Evolutionary conservation across 371 early-diverging fungal species (phyloP), one percentile per base, ranked within the genome.

Genomic region (Syncephalastrum monosporum): DNA sequence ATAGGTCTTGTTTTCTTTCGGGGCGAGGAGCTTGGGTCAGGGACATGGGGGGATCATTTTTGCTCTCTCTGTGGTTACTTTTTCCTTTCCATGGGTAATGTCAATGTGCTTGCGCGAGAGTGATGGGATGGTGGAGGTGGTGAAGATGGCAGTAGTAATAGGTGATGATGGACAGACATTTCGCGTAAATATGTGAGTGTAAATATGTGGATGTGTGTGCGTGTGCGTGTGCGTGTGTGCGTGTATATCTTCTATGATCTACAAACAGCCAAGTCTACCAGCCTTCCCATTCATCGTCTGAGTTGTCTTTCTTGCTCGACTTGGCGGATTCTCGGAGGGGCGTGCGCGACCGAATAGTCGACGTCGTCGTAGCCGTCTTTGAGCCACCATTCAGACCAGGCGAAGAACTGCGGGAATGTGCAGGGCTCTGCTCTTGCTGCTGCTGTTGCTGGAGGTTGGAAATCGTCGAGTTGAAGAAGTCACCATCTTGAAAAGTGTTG

Each of bases 271-370:
- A 33, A 4, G 27, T 42, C 59, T 69, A 79, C 79, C 79, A 79
- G 24, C 65, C 72, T 44, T 74, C 79, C 84, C 84, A 86, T 43
- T 82, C 80, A 62, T 86, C 84, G 53, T 86, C 82, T 59, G 82
- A 83, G 25, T 69, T 72, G 42, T 59, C 60, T 7, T 75, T 60
- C 41, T 68, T 72, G 10, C 64, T 25, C 2, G 42, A 55, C 17
- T 63, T 59, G 0, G 55, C 53, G 5, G 65, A 52, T 55, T 71
- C 76, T 55, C 71, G 74, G 12, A 67, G 50, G 7, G 77, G 65
- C 14, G 71, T 65, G 27, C 76, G 60, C 17, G 72, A 68, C 56
- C 75, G 67, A 1, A 77, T 50, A 67, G 72, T 46, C 12, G 53
- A 41, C 16, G 45, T 48, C 52, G 52, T 19, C 53, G 38, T 55